Evolutionary conservation across 2,329 filamentous ascomycete species (phyloP).

Genomic region (Plectosphaerella cucumerina): DNA sequence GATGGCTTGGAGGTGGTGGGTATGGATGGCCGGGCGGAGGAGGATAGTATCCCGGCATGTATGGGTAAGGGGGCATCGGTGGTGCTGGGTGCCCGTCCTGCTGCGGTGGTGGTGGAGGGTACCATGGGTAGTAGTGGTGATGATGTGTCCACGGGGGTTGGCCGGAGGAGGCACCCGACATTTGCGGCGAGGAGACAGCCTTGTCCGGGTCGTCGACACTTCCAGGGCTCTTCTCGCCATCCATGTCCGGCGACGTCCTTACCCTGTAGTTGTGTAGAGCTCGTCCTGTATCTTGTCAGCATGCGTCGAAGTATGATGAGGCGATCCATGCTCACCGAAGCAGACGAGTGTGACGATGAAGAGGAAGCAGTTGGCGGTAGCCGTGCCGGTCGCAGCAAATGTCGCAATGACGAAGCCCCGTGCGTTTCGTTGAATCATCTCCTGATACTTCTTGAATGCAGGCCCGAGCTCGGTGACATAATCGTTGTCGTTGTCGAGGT

Average conservation of each 20-base stretch:
- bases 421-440: constrained; percentile 9
- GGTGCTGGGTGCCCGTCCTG: neutral
- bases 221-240: constrained; percentile 8
- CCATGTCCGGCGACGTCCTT: constrained; percentile 6
- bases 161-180: constrained; percentile 8
- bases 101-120: constrained; percentile 7
- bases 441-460: constrained; percentile 10
- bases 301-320: neutral
- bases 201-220: constrained; percentile 8
- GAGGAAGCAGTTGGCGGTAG: constrained; percentile 10
- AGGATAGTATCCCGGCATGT: constrained; percentile 1
- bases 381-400: constrained; percentile 10
- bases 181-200: constrained; percentile 12
- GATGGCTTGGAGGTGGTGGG: neutral
- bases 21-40: neutral
- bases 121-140: constrained; percentile 9
- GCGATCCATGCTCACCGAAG: constrained; percentile 6
- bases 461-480: constrained; percentile 11
- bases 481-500: constrained; percentile 12
- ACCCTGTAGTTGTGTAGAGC: constrained; percentile 9
- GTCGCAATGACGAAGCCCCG: constrained; percentile 12
- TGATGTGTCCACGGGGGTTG: constrained; percentile 12
- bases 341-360: constrained; percentile 11
- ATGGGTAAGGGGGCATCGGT: neutral
- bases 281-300: constrained; percentile 7